A percentile compares a stretch with the other conserved stretches of the same genome.
These are phyloP conservation scores for Drosera spatulata DNA, from an alignment of 179 eudicot species.

Conservation along the genomic window DNA sequence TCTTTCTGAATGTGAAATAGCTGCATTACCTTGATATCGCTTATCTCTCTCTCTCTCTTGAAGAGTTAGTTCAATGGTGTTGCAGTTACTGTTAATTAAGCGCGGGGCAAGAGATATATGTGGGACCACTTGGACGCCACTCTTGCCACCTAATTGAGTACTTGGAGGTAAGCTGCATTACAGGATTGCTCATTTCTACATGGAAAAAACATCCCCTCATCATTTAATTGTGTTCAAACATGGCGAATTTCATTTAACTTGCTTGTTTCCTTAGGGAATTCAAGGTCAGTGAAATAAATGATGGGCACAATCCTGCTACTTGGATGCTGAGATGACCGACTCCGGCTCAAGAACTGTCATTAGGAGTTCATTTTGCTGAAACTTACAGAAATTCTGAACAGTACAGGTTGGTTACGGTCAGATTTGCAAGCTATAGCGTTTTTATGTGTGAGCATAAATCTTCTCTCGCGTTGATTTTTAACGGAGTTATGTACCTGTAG, in stretches of 20 bases:
- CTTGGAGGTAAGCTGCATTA: conserved; percentile 31
- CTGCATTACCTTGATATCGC: conserved; percentile 20
- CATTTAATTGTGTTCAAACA: background rate
- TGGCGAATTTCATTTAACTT: background rate
- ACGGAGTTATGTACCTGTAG: conserved; percentile 14
- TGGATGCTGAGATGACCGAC: conserved; percentile 51
- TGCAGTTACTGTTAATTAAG: conserved; percentile 14
- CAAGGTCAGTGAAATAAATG: conserved; percentile 27
- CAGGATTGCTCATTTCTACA: conserved; percentile 1
- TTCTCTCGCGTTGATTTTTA: background rate
- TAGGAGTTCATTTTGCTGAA: conserved; percentile 34
- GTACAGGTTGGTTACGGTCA: conserved; percentile 1
- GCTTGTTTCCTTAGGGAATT: conserved; percentile 9
- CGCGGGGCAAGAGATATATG: conserved; percentile 11
- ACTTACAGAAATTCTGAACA: conserved; percentile 27
- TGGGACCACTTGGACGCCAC: conserved; percentile 13
- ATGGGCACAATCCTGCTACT: conserved; percentile 38
- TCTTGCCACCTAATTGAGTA: conserved; percentile 36
- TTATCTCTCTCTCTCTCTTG: too few species aligned
- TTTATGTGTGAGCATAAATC: background rate
- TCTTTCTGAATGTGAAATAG: background rate
- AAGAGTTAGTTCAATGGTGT: conserved; percentile 40
- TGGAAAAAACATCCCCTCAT: background rate
- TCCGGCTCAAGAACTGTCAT: conserved; percentile 22
- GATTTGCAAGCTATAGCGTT: background rate